Evolutionary conservation across 2,329 filamentous ascomycete genomes (phyloP).

Genomic region (Paradendryphiella salina): DNA sequence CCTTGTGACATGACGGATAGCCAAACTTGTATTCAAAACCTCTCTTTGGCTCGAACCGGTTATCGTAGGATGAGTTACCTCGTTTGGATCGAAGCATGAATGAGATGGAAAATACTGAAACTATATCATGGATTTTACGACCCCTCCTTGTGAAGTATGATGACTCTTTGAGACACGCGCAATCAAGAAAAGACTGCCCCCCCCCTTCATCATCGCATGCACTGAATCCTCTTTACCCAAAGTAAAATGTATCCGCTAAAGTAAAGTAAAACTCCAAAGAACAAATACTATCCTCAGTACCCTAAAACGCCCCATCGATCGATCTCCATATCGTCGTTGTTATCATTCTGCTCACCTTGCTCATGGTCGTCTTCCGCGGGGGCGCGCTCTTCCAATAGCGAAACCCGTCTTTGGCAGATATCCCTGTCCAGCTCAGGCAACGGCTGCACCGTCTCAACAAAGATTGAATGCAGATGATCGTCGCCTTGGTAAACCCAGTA

Average conservation of each 20-base stretch:
- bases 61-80: too few relatives aligned
- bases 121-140: too few relatives aligned
- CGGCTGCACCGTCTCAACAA: slow-evolving; percentile 14
- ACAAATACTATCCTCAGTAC: background rate
- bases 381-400: background rate
- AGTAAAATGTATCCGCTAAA: too few relatives aligned
- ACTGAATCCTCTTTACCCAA: too few relatives aligned
- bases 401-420: slow-evolving; percentile 10
- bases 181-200: too few relatives aligned
- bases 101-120: too few relatives aligned
- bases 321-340: background rate
- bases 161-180: too few relatives aligned
- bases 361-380: background rate
- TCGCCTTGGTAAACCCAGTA: slow-evolving; percentile 22
- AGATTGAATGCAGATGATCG: slow-evolving; percentile 8
- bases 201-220: too few relatives aligned
- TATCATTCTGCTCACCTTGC: background rate
- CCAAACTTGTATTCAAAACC: background rate
- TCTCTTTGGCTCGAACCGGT: too few relatives aligned
- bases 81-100: too few relatives aligned
- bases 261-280: background rate
- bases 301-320: background rate
- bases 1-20: background rate
- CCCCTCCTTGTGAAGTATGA: too few relatives aligned
- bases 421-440: slow-evolving; percentile 25